A percentile compares a stretch with the other conserved stretches of the same genome.
phyloP scores from a whole-genome alignment of 805 yeast species.

The Barnettozyma populi region DNA sequence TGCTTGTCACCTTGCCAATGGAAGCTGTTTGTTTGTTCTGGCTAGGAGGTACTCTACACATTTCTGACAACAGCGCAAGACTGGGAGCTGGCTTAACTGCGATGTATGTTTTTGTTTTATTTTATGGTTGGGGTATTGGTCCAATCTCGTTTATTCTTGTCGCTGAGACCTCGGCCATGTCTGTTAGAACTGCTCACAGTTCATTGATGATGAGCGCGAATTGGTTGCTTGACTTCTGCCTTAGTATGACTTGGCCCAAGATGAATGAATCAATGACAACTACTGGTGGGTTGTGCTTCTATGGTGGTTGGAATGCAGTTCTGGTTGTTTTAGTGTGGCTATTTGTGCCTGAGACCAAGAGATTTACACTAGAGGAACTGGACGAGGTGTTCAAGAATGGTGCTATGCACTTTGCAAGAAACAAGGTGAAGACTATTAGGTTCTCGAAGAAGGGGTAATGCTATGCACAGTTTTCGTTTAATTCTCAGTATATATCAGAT shows the following conservation, averaged over 20 bases:
- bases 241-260: conserved; percentile 54
- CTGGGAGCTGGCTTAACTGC: conserved; percentile 40
- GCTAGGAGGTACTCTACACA: conserved; percentile 43
- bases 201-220: conserved; percentile 46
- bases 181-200: conserved; percentile 47
- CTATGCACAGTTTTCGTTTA: background rate
- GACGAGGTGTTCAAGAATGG: conserved; percentile 55
- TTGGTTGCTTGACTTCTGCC: conserved; percentile 35
- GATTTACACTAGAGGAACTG: conserved; percentile 68
- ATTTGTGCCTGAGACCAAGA: conserved; percentile 58
- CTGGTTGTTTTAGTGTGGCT: conserved; percentile 43
- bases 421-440: background rate
- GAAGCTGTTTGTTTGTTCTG: conserved; percentile 50
- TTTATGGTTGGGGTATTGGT: conserved; percentile 48
- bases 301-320: conserved; percentile 47
- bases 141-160: conserved; percentile 50
- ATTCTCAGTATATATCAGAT: too few relatives aligned
- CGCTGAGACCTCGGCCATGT: conserved; percentile 48
- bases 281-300: conserved; percentile 46
- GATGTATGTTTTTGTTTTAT: conserved; percentile 40
- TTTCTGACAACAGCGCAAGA: conserved; percentile 32
- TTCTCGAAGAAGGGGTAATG: background rate
- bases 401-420: conserved; percentile 6
- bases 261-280: conserved; percentile 39
- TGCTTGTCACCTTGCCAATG: conserved; percentile 54